Base-by-base conservation (phyloP, 2,329 filamentous ascomycete genomes). In the Penicillium occitanis region DNA sequence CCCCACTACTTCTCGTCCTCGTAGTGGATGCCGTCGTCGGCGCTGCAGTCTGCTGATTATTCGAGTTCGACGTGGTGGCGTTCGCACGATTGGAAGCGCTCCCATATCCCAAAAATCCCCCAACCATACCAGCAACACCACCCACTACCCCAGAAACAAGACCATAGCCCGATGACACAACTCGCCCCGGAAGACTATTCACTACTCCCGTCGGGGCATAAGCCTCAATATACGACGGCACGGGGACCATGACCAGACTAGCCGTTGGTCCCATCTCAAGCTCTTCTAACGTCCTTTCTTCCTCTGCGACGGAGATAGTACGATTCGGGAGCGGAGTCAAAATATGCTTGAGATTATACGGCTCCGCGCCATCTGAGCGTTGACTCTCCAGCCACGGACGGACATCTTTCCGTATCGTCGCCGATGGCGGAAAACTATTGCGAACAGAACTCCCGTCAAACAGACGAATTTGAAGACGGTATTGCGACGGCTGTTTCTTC, bases 271-370 rank as follows among this genome's bases (percentile, higher is more conserved):
- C 84, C 0, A 97, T 82, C 0, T 88, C 91, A 7, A 97, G 83
- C 5, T 91, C 88, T 14, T 83, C 80, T 0, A 97, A 83, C 0
- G 85, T 83, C 69, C 88, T 82, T 42, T 83, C 84, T 77, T 97
- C 94, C 69, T 97, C 93, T 0, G 86, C 84, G 4, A 89, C 86
- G 40, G 90, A 89, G 66, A 98, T 88, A 10, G 85, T 87, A 69
- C 87, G 87, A 75, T 90, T 95, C 1, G 92, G 91, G 22, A 88
- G 80, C 0, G 93, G 93, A 0, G 91, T 89, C 2, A 96, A 83
- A 42, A 97, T 88, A 58, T 96, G 87, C 73, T 93, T 92, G 79
- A 98, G 93, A 13, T 85, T 90, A 77, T 93, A 98, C 0, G 92
- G 91, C 13, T 83, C 76, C 35, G 84, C 81, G 22, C 84, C 85